These are phyloP conservation scores for Juglanconis juglandina DNA, from an alignment of 2,329 filamentous ascomycete genomes.

Conservation along the genomic window DNA sequence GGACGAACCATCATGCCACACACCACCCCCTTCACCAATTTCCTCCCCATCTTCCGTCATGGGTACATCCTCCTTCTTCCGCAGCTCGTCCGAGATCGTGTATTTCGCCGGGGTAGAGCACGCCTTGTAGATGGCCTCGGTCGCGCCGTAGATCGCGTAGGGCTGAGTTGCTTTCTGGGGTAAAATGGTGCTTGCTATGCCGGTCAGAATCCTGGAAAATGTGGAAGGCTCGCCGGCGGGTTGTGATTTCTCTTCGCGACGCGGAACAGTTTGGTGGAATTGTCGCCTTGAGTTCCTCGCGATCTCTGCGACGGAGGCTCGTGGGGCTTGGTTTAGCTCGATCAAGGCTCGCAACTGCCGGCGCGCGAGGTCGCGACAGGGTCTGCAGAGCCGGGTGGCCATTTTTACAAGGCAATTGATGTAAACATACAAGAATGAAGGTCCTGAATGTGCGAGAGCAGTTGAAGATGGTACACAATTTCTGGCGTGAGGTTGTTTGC, in stretches of 20 bases:
- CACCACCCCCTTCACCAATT: constrained; percentile 68
- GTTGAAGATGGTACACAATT: background rate
- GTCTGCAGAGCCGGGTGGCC: constrained; percentile 45
- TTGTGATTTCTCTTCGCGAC: constrained; percentile 7
- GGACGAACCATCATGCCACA: constrained; percentile 75
- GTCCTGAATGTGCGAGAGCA: background rate
- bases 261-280: constrained; percentile 14
- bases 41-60: constrained; percentile 78
- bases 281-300: constrained; percentile 9
- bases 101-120: constrained; percentile 75
- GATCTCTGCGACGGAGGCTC: constrained; percentile 8
- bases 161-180: constrained; percentile 29
- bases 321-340: constrained; percentile 3
- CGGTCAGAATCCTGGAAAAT: constrained; percentile 9
- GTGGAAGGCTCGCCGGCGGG: constrained; percentile 1
- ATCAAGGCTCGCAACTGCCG: constrained; percentile 30
- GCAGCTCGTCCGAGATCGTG: constrained; percentile 63
- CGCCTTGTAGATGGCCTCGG: constrained; percentile 72
- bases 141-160: constrained; percentile 77
- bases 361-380: constrained; percentile 20
- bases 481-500: constrained; percentile 2
- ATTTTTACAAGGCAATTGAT: constrained; percentile 25
- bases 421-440: background rate
- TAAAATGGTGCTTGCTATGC: constrained; percentile 9
- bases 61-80: constrained; percentile 64